phyloP scores from a whole-genome alignment of 768 basidiomycete species.

The Boletus huronensis region DNA sequence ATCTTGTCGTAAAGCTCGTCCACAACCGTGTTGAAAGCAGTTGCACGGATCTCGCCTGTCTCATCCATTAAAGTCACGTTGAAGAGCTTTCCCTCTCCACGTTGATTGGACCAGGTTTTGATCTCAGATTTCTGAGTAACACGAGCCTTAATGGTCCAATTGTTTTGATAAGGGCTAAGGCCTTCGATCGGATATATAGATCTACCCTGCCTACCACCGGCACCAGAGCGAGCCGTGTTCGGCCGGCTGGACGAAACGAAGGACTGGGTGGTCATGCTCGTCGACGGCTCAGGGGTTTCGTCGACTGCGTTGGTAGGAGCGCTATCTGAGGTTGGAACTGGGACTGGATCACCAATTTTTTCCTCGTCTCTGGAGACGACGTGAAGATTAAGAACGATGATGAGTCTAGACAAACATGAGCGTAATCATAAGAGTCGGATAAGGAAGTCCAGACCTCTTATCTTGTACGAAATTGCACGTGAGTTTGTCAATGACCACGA shows the following conservation, averaged over 20 bases:
- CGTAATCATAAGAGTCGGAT: neutral
- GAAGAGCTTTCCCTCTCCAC: constrained; percentile 95
- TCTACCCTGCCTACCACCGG: constrained; percentile 21
- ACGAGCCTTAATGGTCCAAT: constrained; percentile 97
- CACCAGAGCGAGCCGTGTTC: constrained; percentile 4
- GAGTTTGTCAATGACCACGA: constrained; percentile 70
- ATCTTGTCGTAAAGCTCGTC: constrained; percentile 82
- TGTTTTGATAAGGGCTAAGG: constrained; percentile 94
- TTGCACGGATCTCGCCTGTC: constrained; percentile 86
- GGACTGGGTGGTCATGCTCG: constrained; percentile 30
- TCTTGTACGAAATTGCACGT: constrained; percentile 82
- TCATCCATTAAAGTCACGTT: constrained; percentile 93
- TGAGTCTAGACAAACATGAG: constrained; percentile 47
- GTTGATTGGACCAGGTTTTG: constrained; percentile 81
- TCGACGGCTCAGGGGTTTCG: constrained; percentile 25
- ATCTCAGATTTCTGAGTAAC: constrained; percentile 89
- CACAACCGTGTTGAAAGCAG: constrained; percentile 84
- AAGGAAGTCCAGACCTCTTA: constrained; percentile 52
- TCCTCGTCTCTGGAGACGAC: constrained; percentile 50
- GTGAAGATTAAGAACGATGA: constrained; percentile 72
- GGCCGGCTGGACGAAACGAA: constrained; percentile 21
- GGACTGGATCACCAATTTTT: constrained; percentile 71
- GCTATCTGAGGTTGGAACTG: constrained; percentile 36
- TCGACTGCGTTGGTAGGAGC: constrained; percentile 23
- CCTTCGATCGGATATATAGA: constrained; percentile 83